Evolutionary conservation across 768 basidiomycete species (phyloP), one percentile per base, ranked within the genome.

Genomic region (Agaricus subrufescens): DNA sequence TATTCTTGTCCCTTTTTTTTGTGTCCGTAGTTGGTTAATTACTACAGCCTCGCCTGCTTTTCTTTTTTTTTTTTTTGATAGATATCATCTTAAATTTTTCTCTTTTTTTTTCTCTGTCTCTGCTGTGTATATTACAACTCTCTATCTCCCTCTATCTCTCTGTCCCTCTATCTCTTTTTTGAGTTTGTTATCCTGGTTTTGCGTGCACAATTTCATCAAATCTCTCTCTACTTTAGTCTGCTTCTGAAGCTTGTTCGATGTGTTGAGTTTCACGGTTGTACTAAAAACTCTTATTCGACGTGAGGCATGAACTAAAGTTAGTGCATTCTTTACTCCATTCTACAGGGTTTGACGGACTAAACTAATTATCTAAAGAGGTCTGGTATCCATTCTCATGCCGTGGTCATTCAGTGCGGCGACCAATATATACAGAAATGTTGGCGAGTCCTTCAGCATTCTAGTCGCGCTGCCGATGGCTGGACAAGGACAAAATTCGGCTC

Each of bases 131-230:
- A 58, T 44, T 46, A 58, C 44, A 34, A 8, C 34, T 34, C 49
- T 48, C 49, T 56, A 23, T 25, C 34, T 38, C 43, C 38, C 29
- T 46, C 29, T 23, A 39, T 39, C 47, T 52, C 42, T 42, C 50
- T 37, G 30, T 44, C 31, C 38, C n/a, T 44, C 58, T 47, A 31
- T 46, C 46, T 44, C 51, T 52, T 49, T 60, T 60, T 50, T 56
- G 43, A 42, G 34, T 34, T 34, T 34, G 34, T 34, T 34, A 11
- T 34, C 46, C 29, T 19, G 26, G 26, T 27, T 49, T 54, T 50
- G 25, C 34, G 34, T 34, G 34, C 34, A 27, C 46, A 42, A 42
- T 4, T 42, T 42, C 12, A 42, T 42, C 15, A 4, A 27, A 30
- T 29, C 14, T 27, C 29, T 26, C 8, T 47, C 25, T 29, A 27